These are phyloP conservation scores for Rubus parviflorus DNA, from an alignment of 306 rosid genomes.

Conservation along the genomic window DNA sequence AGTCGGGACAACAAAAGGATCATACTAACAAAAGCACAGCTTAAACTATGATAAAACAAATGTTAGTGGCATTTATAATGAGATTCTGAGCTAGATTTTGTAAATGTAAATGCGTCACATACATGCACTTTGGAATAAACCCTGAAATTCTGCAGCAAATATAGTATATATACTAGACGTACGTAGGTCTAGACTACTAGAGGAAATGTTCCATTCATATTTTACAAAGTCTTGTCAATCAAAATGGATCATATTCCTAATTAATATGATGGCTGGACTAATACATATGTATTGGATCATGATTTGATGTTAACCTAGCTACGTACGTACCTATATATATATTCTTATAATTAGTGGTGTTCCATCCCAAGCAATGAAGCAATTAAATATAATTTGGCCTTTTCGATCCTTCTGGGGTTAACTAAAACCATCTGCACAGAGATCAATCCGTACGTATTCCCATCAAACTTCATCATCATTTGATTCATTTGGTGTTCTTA, in stretches of 20 bases:
- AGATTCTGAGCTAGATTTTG: slow-evolving; percentile 20
- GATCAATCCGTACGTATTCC: background rate
- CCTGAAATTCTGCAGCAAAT: slow-evolving; percentile 20
- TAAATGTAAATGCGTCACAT: slow-evolving; percentile 13
- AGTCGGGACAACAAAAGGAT: background rate
- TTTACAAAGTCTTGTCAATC: background rate
- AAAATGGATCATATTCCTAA: background rate
- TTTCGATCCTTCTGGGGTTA: background rate
- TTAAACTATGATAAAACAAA: background rate
- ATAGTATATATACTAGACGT: background rate
- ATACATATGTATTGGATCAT: background rate
- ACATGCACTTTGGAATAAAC: slow-evolving; percentile 24
- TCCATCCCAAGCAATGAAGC: background rate
- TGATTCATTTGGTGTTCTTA: background rate
- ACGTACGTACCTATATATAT: background rate
- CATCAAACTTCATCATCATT: background rate
- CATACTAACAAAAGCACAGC: background rate
- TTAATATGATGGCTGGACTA: background rate
- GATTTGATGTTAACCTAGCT: background rate
- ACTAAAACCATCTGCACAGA: too few species aligned
- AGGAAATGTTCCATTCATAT: background rate
- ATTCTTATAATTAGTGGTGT: background rate
- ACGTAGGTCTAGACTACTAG: too few species aligned
- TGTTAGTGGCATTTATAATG: background rate
- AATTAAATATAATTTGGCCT: background rate